These are phyloP conservation scores for Pseudohyphozyma bogoriensis DNA, from an alignment of 768 basidiomycete species.

Conservation along the genomic window DNA sequence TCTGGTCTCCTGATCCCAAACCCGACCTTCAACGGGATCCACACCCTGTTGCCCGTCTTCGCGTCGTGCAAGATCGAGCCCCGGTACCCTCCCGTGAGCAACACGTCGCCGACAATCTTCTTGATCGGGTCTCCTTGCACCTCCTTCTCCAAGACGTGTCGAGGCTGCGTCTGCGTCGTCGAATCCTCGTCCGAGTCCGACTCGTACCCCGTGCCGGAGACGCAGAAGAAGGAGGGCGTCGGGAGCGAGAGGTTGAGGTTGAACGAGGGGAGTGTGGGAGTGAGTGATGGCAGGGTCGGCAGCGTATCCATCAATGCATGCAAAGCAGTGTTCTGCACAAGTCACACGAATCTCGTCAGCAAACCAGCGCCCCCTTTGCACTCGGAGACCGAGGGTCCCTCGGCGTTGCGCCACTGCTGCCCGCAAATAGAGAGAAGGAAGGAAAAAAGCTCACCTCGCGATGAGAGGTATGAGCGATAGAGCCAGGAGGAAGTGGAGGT, in stretches of 20 bases:
- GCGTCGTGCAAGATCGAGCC: constrained; percentile 26
- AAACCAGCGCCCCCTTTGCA: background rate
- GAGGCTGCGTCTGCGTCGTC: constrained; percentile 5
- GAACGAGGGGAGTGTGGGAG: background rate
- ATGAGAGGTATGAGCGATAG: background rate
- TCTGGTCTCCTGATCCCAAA: constrained; percentile 23
- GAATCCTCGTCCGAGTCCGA: background rate
- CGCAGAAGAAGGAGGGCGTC: background rate
- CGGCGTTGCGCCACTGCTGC: background rate
- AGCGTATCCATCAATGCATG: background rate
- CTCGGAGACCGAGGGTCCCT: background rate
- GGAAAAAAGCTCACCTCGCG: background rate
- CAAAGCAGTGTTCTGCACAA: background rate
- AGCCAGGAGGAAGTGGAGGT: background rate
- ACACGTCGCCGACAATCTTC: constrained; percentile 19
- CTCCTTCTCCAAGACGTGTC: background rate
- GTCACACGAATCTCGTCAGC: background rate
- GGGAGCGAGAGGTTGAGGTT: background rate
- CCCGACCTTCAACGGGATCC: constrained; percentile 27
- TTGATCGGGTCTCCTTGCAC: constrained; percentile 8
- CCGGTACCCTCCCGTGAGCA: constrained; percentile 28
- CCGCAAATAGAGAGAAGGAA: too few relatives aligned
- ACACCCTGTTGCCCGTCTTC: constrained; percentile 11
- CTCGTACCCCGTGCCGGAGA: background rate
- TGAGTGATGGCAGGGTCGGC: background rate